These are phyloP conservation scores for Aspergillus haitiensis DNA, from an alignment of 495 filamentous ascomycete genomes.

Conservation along the genomic window DNA sequence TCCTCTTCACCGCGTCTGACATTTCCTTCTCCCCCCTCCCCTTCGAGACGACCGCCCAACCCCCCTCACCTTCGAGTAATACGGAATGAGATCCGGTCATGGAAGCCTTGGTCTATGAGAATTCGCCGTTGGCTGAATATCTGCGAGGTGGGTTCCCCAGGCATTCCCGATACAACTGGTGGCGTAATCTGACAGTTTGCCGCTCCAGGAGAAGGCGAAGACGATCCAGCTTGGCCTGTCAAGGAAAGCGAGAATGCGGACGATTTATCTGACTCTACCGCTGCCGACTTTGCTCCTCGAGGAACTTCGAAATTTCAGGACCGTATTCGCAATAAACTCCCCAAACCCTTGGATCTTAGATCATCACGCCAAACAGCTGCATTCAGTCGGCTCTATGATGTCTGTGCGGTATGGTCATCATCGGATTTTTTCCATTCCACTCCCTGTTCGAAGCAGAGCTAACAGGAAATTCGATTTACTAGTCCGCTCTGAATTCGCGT, in stretches of 20 bases:
- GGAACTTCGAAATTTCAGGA: constrained; percentile 66
- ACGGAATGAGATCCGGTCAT: constrained; percentile 56
- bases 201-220: constrained; percentile 50
- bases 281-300: constrained; percentile 70
- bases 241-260: constrained; percentile 45
- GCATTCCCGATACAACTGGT: constrained; percentile 3
- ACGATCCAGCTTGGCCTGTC: constrained; percentile 44
- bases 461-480: constrained; percentile 18
- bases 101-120: constrained; percentile 89
- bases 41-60: constrained; percentile 1
- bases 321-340: constrained; percentile 65
- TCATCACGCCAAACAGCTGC: constrained; percentile 48
- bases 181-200: constrained; percentile 22
- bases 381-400: constrained; percentile 54
- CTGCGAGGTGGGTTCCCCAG: constrained; percentile 69
- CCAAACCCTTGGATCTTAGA: constrained; percentile 59
- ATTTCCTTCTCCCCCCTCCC: neutral
- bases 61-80: constrained; percentile 8
- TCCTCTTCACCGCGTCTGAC: neutral
- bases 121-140: constrained; percentile 89
- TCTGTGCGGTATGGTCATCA: constrained; percentile 56
- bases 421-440: neutral
- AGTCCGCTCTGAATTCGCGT: constrained; percentile 63
- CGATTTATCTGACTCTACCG: constrained; percentile 32
- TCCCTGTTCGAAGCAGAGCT: constrained; percentile 9